Base-by-base conservation (phyloP, 768 basidiomycete genomes). In the Neoboletus subvelutipes region DNA sequence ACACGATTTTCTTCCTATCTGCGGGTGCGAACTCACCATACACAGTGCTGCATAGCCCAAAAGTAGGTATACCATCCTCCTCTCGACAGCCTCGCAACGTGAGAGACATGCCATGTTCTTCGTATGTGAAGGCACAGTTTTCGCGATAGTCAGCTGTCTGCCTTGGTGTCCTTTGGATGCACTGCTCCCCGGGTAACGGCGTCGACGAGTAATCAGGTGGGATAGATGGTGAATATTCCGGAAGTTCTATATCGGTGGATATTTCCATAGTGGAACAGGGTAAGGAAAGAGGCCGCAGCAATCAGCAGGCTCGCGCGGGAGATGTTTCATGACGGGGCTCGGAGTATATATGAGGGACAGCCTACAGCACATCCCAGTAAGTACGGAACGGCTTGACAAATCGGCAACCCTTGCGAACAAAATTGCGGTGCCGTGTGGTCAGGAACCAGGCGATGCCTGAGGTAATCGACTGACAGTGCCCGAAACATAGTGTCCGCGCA, bases 181-280 rank as follows among this genome's bases (percentile, higher is more conserved):
- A 74, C 52, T 75, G 73, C 61, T 89, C 87, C 28, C 78, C 82
- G 3, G 70, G 73, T 5, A 76, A 67, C 34, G 82, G 85, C 28
- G 78, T 78, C 36, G 68, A 77, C 47, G 87, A 84, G 64, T 89
- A 90, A 9, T 72, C 66, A 1, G 87, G 87, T 28, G 81, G 80
- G 2, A 71, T 70, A 7, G 84, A 80, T 2, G 81, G 76, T 0
- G 83, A 77, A 65, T 88, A 88, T 7, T 66, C 67, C 20, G 87
- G 84, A 33, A 84, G 60, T 28, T 54, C 59, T 53, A 57, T 52
- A 33, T 52, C 45, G 10, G 57, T 47, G 42, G 41, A 28, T 12
- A 24, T 46, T 47, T 60, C 67, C 63, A 67, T 63, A 29, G 58
- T 52, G 11, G 46, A 60, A 33, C 24, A 18, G 42, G 31, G 40